These are phyloP conservation scores for Monilinia fructicola DNA, from an alignment of 2,329 filamentous ascomycete species.

Conservation along the genomic window DNA sequence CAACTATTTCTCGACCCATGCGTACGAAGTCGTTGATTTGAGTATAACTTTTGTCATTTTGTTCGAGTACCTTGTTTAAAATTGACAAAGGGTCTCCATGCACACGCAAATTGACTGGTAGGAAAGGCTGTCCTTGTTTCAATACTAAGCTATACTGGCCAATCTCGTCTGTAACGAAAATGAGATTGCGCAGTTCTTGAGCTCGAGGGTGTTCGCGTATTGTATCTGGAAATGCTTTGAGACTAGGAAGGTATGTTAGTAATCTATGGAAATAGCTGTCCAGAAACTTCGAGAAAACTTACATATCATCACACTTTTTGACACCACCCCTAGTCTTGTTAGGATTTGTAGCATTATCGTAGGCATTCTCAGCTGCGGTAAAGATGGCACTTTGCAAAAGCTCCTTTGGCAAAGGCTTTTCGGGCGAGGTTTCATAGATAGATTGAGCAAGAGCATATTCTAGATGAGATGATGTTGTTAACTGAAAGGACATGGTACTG, in stretches of 20 bases:
- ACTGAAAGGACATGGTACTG: conserved; percentile 9
- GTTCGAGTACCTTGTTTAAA: conserved; percentile 70
- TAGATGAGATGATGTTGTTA: conserved; percentile 37
- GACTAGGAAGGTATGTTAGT: conserved; percentile 44
- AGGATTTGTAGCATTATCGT: conserved; percentile 80
- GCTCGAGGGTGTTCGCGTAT: conserved; percentile 54
- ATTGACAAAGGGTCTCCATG: conserved; percentile 73
- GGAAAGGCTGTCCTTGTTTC: conserved; percentile 77
- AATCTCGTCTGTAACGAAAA: conserved; percentile 71
- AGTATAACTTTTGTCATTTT: conserved; percentile 73
- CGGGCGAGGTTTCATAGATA: conserved; percentile 56
- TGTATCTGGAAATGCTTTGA: conserved; percentile 62
- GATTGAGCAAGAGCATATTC: conserved; percentile 63
- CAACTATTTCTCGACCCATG: conserved; percentile 66
- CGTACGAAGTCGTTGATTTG: conserved; percentile 70
- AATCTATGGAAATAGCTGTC: not conserved
- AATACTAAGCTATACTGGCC: conserved; percentile 75
- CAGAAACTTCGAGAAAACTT: conserved; percentile 38
- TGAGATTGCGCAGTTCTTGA: conserved; percentile 60
- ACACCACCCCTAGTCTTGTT: conserved; percentile 74
- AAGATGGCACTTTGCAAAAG: conserved; percentile 61
- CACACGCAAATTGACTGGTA: conserved; percentile 74
- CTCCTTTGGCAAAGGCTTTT: conserved; percentile 50
- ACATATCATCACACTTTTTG: conserved; percentile 77
- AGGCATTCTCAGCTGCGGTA: conserved; percentile 64